Evolutionary conservation across 345 rosid species (phyloP).

Genomic region (Mallotus nudiflorus): DNA sequence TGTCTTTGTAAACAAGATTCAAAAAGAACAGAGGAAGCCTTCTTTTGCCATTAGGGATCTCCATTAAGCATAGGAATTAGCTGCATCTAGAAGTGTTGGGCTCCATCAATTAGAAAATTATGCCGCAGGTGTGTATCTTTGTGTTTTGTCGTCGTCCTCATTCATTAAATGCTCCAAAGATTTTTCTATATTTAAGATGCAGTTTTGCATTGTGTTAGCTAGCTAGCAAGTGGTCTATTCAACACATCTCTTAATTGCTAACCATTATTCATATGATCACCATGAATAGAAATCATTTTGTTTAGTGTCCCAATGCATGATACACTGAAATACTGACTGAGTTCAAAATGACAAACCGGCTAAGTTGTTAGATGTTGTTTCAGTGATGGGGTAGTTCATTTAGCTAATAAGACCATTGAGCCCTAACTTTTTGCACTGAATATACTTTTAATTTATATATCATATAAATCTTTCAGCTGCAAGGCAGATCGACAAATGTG

Average conservation of each 20-base stretch:
- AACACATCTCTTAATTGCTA: background rate
- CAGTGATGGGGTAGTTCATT: background rate
- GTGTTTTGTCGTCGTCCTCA: background rate
- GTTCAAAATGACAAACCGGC: background rate
- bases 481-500: background rate
- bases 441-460: too few relatives aligned
- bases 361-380: background rate
- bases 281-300: background rate
- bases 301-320: background rate
- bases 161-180: background rate
- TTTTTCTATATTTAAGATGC: background rate
- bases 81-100: constrained; percentile 18
- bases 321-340: background rate
- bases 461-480: background rate
- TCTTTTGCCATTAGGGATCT: constrained; percentile 24
- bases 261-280: background rate
- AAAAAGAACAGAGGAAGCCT: constrained; percentile 30
- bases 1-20: constrained; percentile 35
- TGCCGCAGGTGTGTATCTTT: constrained; percentile 21
- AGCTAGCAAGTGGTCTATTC: background rate
- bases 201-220: background rate
- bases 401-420: background rate
- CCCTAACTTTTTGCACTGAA: background rate
- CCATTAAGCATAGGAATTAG: constrained; percentile 26
- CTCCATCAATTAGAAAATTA: constrained; percentile 1